Base-by-base conservation (phyloP, 768 basidiomycete species). In the Baorangia bicolor region DNA sequence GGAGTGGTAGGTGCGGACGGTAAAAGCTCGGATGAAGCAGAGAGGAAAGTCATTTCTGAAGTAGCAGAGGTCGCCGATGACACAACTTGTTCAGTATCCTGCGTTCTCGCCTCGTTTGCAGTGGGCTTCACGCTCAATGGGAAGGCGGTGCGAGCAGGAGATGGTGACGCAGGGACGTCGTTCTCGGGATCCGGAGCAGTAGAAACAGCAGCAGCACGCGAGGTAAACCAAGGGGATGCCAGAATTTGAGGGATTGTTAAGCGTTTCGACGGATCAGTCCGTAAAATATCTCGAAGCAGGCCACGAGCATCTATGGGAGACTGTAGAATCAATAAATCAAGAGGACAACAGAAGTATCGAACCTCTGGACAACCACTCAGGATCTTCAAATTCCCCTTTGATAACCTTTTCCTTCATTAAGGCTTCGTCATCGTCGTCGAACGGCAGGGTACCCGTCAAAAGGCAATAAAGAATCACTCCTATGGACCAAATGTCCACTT, bases 401-500 rank as follows among this genome's bases (percentile, higher is more conserved):
- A 94, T 85, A 58, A 99, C 90, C 71, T 90, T 88, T 49, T 78
- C 75, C 58, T 87, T 87, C 92, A 96, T 96, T 13, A 87, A 69
- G 38, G 73, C 71, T 73, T 94, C 92, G 68, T 94, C 87, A 54
- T 95, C 94, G 61, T 94, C 90, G 63, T 94, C 92, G 64, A 94
- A 95, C 2, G 93, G 93, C 18, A 95, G 74, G 10, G 90, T 91
- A 8, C 94, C 95, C 0, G 92, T 94, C 41, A 97, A 79, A 31
- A 97, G 80, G 49, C 87, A 88, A 67, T 94, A 96, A 13, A 98
- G 77, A 49, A 98, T 97, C 58, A 97, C 82, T 0, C 94, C 94
- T 47, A 96, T 78, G 5, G 94, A 98, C 94, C 94, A 98, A 33
- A 95, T 78, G 66, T 98, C 94, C 44, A 96, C 94, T 81, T 98